A percentile compares a stretch with the other conserved stretches of the same genome.
phyloP scores from a whole-genome alignment of 1,139 yeast genomes.

The Pneumocystis wakefieldiae region DNA sequence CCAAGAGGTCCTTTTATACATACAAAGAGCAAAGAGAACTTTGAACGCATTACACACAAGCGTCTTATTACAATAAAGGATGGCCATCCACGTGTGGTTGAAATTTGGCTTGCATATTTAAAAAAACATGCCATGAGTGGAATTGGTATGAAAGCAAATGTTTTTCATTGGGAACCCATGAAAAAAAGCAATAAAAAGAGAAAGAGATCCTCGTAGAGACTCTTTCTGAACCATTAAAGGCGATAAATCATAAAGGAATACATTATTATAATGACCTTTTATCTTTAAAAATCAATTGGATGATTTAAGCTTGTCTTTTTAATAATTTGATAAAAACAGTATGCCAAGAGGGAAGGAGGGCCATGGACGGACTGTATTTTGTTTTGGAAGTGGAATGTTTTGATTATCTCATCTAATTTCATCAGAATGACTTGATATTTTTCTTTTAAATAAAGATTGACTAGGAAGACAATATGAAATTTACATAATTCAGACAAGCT shows the following conservation, averaged over 20 bases:
- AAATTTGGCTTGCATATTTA: conserved; percentile 65
- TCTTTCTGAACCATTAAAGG: neutral
- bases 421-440: too few relatives aligned
- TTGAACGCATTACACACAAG: conserved; percentile 72
- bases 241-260: neutral
- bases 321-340: too few relatives aligned
- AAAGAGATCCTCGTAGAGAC: neutral
- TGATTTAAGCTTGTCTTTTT: too few relatives aligned
- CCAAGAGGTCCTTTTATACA: conserved; percentile 87
- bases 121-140: conserved; percentile 67
- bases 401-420: too few relatives aligned
- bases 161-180: conserved; percentile 4
- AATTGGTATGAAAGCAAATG: conserved; percentile 63
- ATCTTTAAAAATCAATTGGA: too few relatives aligned
- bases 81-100: conserved; percentile 71
- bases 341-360: too few relatives aligned
- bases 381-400: too few relatives aligned
- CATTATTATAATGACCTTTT: too few relatives aligned
- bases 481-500: neutral
- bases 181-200: neutral
- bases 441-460: neutral
- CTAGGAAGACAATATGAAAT: neutral
- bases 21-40: conserved; percentile 89
- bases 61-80: conserved; percentile 65
- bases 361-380: too few relatives aligned